Base-by-base conservation (phyloP, 192 early-diverging fungal genomes). In the Gaertneriomyces sp. region DNA sequence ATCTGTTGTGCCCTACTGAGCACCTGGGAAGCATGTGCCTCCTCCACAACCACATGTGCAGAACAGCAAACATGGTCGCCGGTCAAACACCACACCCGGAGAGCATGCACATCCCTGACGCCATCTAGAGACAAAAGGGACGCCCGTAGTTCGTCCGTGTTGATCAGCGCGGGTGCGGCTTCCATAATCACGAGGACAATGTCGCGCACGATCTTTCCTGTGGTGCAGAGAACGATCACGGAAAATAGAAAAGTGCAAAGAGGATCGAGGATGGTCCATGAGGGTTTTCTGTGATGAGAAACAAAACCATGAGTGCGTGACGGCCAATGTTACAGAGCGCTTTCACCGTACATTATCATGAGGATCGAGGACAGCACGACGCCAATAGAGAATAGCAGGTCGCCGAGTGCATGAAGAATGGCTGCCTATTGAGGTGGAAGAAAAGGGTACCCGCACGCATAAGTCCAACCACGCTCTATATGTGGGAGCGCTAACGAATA, bases 221-320 rank as follows among this genome's bases (percentile, higher is more conserved):
- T 92, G 7, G 89, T 90, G n/a, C 63, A 69, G 19, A 92, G 72
- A n/a, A 90, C 89, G 45, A 92, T 60, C 42, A 86, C 68, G 0
- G 90, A 89, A 63, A 92, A 93, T 12, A 90, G 19, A 61, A 92
- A 90, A 7, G 90, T 92, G 74, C 90, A 92, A 10, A 91, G 46
- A 0, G 91, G 91, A 62, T 93, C 90, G 42, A 91, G 78, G 66
- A 81, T 77, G 7, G 79, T 80, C 46, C 71, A 62, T 8, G 63
- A 50, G 8, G 87, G 87, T 40, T 79, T 70, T 52, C 85, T 56
- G 54, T 11, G 1, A 56, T 56, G 19, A 8, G 17, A 25, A 56
- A 20, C 14, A 56, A 20, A 16, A 16, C 1, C 10, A 11, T 11
- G 11, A 20, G 54, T 8, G 20, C 0, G 54, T 20, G 1, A 16